Base-by-base conservation (phyloP, 768 basidiomycete species). In the Suillus plorans region DNA sequence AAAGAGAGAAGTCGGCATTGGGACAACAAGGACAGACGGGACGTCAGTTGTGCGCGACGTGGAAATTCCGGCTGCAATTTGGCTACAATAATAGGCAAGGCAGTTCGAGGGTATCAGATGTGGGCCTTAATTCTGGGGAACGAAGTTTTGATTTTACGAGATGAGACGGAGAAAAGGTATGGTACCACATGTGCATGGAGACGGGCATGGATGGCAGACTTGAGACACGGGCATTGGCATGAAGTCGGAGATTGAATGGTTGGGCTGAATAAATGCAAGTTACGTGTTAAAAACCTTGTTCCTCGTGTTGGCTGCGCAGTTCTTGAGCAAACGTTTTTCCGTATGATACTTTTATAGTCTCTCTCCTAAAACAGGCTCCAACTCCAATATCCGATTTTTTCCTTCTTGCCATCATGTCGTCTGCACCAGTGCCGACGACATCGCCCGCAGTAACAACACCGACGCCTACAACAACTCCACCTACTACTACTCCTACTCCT, bases 381-480 rank as follows among this genome's bases (percentile, higher is more conserved):
- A 36, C 12, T 9, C 20, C 44, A 28, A 37, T 42, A 49, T 58
- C 55, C 18, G 47, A 7, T 53, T 41, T 22, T 14, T 25, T 50
- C 18, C 31, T 42, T 28, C n/a, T 45, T 20, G 6, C 58, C 41
- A 63, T 60, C 65, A 72, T 74, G 61, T 61, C 73, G 31, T 22
- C 68, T 9, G 8, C 20, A 44, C 39, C 39, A 10, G 58, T 39
- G 5, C 6, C 64, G 1, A 1, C 64, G 4, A 1, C 28, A 53
- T 14, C 64, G 10, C 3, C 55, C 4, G 7, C 62, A 5, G 31
- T 5, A 56, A 13, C 49, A 28, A 53, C 34, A 39, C 22, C 1
- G 64, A 3, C 60, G 3, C 41, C 49, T 3, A 53, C 55, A 13
- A 28, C 49, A 25, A 50, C 49, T 7, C 7, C 49, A 50, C 53